These are phyloP conservation scores for Lodderomyces parapsilosis DNA, from an alignment of 1,139 yeast species.

Conservation along the genomic window DNA sequence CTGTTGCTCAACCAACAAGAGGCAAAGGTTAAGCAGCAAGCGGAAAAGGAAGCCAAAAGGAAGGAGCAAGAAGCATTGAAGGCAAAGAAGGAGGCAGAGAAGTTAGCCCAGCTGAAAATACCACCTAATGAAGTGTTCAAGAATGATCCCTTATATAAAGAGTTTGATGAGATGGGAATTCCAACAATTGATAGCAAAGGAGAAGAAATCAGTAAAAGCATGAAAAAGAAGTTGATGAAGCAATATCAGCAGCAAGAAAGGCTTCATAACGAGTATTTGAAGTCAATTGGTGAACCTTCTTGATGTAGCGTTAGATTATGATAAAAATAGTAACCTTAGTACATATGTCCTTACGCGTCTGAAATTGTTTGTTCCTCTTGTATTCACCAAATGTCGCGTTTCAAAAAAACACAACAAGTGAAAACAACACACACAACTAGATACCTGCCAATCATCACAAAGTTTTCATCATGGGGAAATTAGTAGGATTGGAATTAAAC, in stretches of 20 bases:
- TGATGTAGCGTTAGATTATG: background rate
- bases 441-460: background rate
- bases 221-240: conserved; percentile 76
- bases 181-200: conserved; percentile 80
- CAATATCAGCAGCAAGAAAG: conserved; percentile 79
- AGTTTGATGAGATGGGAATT: conserved; percentile 83
- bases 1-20: conserved; percentile 64
- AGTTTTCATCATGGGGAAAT: conserved; percentile 61
- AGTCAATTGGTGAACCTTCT: conserved; percentile 4
- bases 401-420: background rate
- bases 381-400: conserved; percentile 1
- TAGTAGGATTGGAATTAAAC: conserved; percentile 69
- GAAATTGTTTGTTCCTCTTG: background rate
- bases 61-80: conserved; percentile 37
- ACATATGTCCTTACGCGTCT: background rate
- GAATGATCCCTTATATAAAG: conserved; percentile 52
- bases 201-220: conserved; percentile 84
- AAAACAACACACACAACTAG: background rate
- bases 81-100: conserved; percentile 64
- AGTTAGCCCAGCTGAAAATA: conserved; percentile 65
- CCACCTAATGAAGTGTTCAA: conserved; percentile 74
- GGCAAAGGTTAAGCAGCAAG: conserved; percentile 51
- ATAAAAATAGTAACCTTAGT: background rate
- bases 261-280: conserved; percentile 65
- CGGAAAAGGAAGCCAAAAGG: conserved; percentile 42